Percentiles rank a stretch among this genome's conserved stretches.
phyloP scores from a whole-genome alignment of 805 yeast genomes.

The Myxozyma geophila region DNA sequence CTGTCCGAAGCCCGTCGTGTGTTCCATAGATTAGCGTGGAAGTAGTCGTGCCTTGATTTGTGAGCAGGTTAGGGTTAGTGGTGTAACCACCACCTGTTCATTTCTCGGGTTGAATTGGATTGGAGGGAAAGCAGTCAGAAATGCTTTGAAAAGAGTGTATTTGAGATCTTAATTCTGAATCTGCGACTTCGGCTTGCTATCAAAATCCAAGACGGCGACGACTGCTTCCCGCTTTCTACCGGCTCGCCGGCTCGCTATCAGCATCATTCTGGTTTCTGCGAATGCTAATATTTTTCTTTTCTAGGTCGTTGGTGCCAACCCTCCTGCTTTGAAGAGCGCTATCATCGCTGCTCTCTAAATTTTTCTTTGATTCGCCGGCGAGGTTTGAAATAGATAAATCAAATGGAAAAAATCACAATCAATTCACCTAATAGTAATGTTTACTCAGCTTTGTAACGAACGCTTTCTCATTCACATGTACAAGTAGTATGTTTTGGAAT shows the following conservation, averaged over 20 bases:
- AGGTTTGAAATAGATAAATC: neutral
- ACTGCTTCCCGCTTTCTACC: too few species aligned
- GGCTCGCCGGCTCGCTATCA: too few species aligned
- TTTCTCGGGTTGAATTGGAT: neutral
- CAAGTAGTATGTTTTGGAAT: neutral
- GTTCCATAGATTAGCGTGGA: neutral
- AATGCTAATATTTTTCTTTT: neutral
- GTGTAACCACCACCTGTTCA: neutral
- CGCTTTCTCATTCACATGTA: neutral
- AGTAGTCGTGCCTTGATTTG: constrained; percentile 2
- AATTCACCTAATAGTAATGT: neutral
- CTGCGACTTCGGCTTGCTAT: too few species aligned
- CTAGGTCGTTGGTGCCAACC: constrained; percentile 39
- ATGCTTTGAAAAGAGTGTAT: too few species aligned
- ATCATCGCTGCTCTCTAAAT: constrained; percentile 30
- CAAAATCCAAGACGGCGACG: too few species aligned
- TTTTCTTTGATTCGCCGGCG: neutral
- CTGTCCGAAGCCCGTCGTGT: neutral
- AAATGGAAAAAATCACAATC: neutral
- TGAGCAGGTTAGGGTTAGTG: constrained; percentile 13
- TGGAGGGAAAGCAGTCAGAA: neutral
- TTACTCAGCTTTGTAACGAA: neutral
- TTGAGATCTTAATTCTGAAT: too few species aligned
- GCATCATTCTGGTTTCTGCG: neutral
- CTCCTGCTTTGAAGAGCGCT: constrained; percentile 38